These are phyloP conservation scores for Endocladia muricata DNA, from an alignment of 31 red algal species.

Conservation along the genomic window DNA sequence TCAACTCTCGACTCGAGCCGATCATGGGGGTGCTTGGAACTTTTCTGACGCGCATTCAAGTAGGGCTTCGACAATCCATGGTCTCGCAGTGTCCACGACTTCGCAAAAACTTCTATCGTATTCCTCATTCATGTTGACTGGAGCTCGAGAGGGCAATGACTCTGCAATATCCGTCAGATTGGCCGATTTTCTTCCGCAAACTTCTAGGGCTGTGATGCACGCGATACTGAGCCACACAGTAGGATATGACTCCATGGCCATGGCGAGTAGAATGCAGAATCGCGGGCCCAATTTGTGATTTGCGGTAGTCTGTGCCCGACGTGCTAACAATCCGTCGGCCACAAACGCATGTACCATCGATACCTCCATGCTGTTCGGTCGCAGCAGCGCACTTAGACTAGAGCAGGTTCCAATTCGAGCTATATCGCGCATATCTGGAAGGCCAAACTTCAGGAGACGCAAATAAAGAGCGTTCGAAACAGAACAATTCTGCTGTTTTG, in stretches of 20 bases:
- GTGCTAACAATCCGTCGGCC: neutral
- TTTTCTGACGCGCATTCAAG: neutral
- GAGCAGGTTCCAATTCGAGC: no score
- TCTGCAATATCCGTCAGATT: neutral
- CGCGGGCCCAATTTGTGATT: neutral
- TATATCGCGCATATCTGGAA: no score
- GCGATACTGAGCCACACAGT: conserved; percentile 17
- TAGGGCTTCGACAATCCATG: neutral
- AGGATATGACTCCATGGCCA: neutral
- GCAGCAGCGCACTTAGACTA: neutral
- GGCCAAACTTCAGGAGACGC: no score
- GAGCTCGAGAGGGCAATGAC: neutral
- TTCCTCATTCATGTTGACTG: neutral
- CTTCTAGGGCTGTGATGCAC: neutral
- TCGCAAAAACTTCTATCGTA: neutral
- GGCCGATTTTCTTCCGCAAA: neutral
- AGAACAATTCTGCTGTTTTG: no score
- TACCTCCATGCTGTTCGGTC: neutral
- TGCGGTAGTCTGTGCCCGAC: neutral
- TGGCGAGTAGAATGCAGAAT: neutral
- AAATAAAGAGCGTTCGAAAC: no score
- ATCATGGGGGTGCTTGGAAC: neutral
- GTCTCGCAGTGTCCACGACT: neutral
- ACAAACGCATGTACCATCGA: conserved; percentile 16
- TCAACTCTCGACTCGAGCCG: neutral